Evolutionary conservation across 2,329 filamentous ascomycete species (phyloP).

Genomic region (Alternaria triticina): DNA sequence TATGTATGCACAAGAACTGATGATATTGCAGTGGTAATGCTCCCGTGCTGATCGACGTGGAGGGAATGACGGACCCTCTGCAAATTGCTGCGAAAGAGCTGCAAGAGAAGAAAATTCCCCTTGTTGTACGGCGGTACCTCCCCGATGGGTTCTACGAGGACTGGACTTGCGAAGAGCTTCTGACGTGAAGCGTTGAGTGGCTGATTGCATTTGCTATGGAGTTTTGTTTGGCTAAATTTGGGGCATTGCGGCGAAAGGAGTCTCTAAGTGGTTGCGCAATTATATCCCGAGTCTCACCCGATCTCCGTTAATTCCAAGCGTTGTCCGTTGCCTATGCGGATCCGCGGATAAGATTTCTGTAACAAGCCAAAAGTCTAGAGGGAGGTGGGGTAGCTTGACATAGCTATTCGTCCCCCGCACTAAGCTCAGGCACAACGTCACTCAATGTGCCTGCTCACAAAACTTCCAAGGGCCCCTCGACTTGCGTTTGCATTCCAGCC

Average conservation of each 20-base stretch:
- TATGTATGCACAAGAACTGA: slow-evolving; percentile 17
- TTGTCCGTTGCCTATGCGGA: slow-evolving; percentile 36
- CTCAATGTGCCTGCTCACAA: slow-evolving; percentile 29
- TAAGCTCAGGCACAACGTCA: slow-evolving; percentile 41
- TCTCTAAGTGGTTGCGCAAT: slow-evolving; percentile 32
- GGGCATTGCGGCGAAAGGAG: slow-evolving; percentile 44
- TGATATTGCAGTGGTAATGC: slow-evolving; percentile 80
- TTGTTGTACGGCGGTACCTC: slow-evolving; percentile 93
- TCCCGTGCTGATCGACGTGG: slow-evolving; percentile 92
- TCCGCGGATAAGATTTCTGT: slow-evolving; percentile 40
- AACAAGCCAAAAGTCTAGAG: slow-evolving; percentile 32
- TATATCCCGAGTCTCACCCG: slow-evolving; percentile 46
- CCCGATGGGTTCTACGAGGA: slow-evolving; percentile 99
- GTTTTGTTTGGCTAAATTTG: slow-evolving; percentile 39
- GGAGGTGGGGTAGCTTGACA: slow-evolving; percentile 39
- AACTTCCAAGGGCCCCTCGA: slow-evolving; percentile 27
- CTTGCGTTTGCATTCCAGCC: slow-evolving; percentile 15
- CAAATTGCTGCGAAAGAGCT: slow-evolving; percentile 98
- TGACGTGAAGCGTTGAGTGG: slow-evolving; percentile 49
- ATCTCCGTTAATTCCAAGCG: slow-evolving; percentile 33
- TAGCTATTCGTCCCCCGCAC: slow-evolving; percentile 40
- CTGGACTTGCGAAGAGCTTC: slow-evolving; percentile 96
- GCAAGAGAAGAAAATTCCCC: slow-evolving; percentile 96
- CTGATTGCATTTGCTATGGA: slow-evolving; percentile 43
- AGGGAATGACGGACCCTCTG: slow-evolving; percentile 95